These are phyloP conservation scores for Cystobasidium sp. DNA, from an alignment of 1,284 basidiomycete genomes.

Conservation along the genomic window DNA sequence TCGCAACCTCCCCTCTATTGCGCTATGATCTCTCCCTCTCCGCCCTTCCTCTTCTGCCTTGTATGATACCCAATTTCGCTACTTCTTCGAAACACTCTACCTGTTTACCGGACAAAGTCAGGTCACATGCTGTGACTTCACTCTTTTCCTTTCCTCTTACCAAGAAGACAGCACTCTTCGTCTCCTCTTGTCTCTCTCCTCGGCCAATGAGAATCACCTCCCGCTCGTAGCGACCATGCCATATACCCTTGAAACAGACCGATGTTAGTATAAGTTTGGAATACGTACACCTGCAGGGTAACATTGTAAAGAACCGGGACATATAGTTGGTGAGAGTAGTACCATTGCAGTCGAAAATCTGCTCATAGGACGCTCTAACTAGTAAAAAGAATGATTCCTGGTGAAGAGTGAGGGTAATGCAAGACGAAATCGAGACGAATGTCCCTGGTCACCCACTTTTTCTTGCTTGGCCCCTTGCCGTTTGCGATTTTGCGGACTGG, in stretches of 20 bases:
- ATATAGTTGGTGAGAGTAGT: constrained; percentile 17
- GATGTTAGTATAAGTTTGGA: neutral
- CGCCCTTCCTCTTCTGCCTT: neutral
- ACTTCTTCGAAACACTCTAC: neutral
- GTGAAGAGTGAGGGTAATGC: neutral
- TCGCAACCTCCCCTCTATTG: neutral
- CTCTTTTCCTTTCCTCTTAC: neutral
- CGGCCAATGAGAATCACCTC: too few species aligned
- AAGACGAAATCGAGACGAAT: constrained; percentile 16
- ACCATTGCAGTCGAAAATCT: neutral
- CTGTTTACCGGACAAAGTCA: neutral
- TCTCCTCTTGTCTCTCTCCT: too few species aligned
- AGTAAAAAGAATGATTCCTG: neutral
- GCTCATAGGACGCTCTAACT: neutral
- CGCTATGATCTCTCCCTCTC: too few species aligned
- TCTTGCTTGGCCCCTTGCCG: neutral
- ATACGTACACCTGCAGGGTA: too few species aligned
- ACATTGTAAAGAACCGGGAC: neutral
- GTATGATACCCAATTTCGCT: constrained; percentile 25
- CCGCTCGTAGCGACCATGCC: constrained; percentile 1
- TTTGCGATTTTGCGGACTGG: neutral
- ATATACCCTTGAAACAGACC: neutral
- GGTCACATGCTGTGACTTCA: too few species aligned
- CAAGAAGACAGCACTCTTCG: neutral
- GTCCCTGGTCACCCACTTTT: neutral